These are phyloP conservation scores for Hemileccinum impolitum DNA, from an alignment of 768 basidiomycete species.

Conservation along the genomic window DNA sequence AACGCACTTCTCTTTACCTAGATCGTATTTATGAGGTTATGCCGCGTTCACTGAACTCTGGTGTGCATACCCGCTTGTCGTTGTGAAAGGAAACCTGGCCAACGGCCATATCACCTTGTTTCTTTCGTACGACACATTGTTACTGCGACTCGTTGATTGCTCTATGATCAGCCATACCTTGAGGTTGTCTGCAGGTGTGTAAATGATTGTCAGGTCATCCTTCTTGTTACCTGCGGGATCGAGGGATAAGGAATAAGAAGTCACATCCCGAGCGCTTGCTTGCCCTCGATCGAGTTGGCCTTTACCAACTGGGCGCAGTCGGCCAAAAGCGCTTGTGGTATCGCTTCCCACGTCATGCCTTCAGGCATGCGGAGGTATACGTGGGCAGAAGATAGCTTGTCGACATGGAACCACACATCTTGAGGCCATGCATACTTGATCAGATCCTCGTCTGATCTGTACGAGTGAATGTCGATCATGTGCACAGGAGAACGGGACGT, in stretches of 20 bases:
- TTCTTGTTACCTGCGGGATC: constrained; percentile 82
- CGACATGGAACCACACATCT: constrained; percentile 95
- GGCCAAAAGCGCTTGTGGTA: constrained; percentile 70
- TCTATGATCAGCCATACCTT: constrained; percentile 53
- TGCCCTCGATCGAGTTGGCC: constrained; percentile 94
- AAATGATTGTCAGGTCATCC: constrained; percentile 89
- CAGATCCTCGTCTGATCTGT: constrained; percentile 81
- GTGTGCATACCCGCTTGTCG: constrained; percentile 67
- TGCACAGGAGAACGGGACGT: constrained; percentile 27
- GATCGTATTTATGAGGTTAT: neutral
- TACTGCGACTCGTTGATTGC: neutral
- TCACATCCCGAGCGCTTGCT: neutral
- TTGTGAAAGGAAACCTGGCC: constrained; percentile 95
- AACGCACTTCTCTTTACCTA: constrained; percentile 76
- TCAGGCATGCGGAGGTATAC: constrained; percentile 91
- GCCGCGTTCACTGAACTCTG: neutral
- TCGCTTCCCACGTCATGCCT: constrained; percentile 82
- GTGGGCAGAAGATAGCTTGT: constrained; percentile 95
- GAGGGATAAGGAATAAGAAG: neutral
- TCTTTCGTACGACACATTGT: constrained; percentile 43
- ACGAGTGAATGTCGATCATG: constrained; percentile 15
- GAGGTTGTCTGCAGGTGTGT: constrained; percentile 88
- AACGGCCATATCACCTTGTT: constrained; percentile 97
- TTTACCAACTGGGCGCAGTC: constrained; percentile 97
- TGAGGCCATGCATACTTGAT: constrained; percentile 90